Evolutionary conservation across 768 basidiomycete species (phyloP), one percentile per base, ranked within the genome.

Genomic region (Mycena chlorophos): DNA sequence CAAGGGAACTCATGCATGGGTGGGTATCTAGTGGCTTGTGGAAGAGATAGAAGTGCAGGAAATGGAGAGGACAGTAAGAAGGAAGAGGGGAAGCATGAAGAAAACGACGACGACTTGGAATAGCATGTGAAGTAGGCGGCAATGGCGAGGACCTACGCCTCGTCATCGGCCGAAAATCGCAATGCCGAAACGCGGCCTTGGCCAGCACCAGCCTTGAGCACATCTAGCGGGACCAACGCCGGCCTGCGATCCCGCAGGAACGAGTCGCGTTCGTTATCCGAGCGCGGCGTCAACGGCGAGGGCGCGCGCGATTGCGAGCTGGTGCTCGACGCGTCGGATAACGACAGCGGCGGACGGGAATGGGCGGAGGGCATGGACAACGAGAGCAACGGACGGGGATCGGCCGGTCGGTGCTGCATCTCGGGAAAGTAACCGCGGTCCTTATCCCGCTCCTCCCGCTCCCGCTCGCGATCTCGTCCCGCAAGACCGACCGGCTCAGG

Each of bases 341-440:
- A 37, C 57, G 66, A 38, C 64, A 62, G 23, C 64, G 63, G n/a
- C 56, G 66, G 1, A 42, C 40, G 14, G 8, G 8, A 8, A 42
- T 12, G 13, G 13, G 40, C 6, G 22, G 20, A 8, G 20, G 20
- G n/a, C n/a, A n/a, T 22, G 13, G 40, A 19, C 20, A 5, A 14
- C 20, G 14, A 19, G 14, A 22, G 14, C 22, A 8, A 42, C 40
- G 40, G 20, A n/a, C n/a, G n/a, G n/a, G n/a, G n/a, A n/a, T n/a
- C n/a, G n/a, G n/a, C n/a, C n/a, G n/a, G n/a, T n/a, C n/a, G n/a
- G n/a, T n/a, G n/a, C n/a, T n/a, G n/a, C n/a, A n/a, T n/a, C n/a
- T n/a, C n/a, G n/a, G n/a, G n/a, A n/a, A n/a, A n/a, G n/a, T n/a
- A n/a, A n/a, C n/a, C n/a, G n/a, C n/a, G n/a, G n/a, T n/a, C n/a